These are phyloP conservation scores for Aspergillus pseudonomiae DNA, from an alignment of 2,329 filamentous ascomycete genomes.

Conservation along the genomic window DNA sequence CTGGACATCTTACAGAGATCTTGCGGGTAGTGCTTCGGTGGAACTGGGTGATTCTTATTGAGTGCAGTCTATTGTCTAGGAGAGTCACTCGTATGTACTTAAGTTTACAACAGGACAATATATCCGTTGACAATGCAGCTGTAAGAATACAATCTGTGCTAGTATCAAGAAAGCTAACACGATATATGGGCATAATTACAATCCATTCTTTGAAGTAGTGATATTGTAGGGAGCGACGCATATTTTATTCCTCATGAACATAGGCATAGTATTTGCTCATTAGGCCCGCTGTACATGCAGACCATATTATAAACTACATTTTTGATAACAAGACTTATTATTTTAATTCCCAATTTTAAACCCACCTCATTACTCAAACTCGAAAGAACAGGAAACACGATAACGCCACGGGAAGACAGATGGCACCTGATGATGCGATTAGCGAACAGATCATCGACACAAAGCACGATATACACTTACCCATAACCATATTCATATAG, in stretches of 20 bases:
- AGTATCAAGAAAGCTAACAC: neutral
- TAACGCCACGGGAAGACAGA: neutral
- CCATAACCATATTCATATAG: constrained; percentile 19
- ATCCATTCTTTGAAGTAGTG: neutral
- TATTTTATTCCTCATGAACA: neutral
- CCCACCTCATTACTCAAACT: neutral
- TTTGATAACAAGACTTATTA: neutral
- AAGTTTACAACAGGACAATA: no score
- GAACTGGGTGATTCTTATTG: no score
- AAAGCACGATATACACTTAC: constrained; percentile 5
- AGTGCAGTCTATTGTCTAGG: no score
- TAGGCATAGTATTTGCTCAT: neutral
- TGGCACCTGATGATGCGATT: neutral
- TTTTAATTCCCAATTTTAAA: neutral
- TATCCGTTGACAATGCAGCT: no score
- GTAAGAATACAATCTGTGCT: no score
- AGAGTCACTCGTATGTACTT: no score
- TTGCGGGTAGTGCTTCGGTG: no score
- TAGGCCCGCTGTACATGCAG: neutral
- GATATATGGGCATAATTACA: neutral
- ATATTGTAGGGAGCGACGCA: neutral
- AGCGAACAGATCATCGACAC: neutral
- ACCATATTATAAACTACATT: neutral
- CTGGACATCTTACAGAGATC: no score
- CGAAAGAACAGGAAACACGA: neutral